Base-by-base conservation (phyloP, 2,329 filamentous ascomycete species). In the Botryosphaeria agaves region DNA sequence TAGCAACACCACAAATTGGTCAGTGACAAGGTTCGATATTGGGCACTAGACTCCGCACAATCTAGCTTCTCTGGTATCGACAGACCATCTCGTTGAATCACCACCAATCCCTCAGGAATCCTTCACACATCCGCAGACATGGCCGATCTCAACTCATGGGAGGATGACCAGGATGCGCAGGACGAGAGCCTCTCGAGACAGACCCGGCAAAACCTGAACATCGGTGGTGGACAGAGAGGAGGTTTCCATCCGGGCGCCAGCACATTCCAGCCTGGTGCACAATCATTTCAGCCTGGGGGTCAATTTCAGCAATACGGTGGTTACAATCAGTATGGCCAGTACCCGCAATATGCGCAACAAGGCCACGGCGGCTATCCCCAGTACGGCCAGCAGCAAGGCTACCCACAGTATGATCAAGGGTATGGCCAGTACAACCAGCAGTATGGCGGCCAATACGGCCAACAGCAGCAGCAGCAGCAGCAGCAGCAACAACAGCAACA, bases 71-170 rank as follows among this genome's bases (percentile, higher is more conserved):
- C n/a, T n/a, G n/a, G n/a, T n/a, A n/a, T n/a, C n/a, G n/a, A n/a
- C n/a, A n/a, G n/a, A n/a, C n/a, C n/a, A n/a, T n/a, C n/a, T n/a
- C n/a, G n/a, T n/a, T n/a, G n/a, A n/a, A n/a, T n/a, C n/a, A n/a
- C n/a, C n/a, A n/a, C n/a, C n/a, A n/a, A n/a, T n/a, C n/a, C n/a
- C n/a, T n/a, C n/a, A n/a, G n/a, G n/a, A n/a, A n/a, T n/a, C n/a
- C n/a, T n/a, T n/a, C n/a, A n/a, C n/a, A 34, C 4, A n/a, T 20
- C 25, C 14, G 17, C 29, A 32, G 33, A 18, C 5, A 93, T 93
- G 84, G 78, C 85, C 45, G 75, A 85, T 55, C 79, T 83, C 47
- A 84, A 92, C 56, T 93, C 84, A 38, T 95, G 89, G 81, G 85
- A 95, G 61, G 83, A 92, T 48, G 41, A 41, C 15, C 38, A 41